A percentile compares a stretch with the other conserved stretches of the same genome.
Conservation (phyloP, 345 rosid genomes). For the Aegle marmelos region DNA sequence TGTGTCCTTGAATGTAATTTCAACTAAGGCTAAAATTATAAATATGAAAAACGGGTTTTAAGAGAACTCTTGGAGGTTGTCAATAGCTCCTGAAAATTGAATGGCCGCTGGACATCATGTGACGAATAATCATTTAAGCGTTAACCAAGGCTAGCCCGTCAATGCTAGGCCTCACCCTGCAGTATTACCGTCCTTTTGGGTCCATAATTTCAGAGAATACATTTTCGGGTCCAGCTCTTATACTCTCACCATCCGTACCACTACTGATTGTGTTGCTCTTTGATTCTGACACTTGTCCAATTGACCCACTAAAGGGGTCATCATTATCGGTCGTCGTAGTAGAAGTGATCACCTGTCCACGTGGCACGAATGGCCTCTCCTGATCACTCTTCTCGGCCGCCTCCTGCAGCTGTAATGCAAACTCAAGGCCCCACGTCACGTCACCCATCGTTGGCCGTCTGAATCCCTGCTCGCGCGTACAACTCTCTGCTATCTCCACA, state of each 20-base stretch:
- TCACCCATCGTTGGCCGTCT: conserved; percentile 26
- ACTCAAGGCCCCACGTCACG: conserved; percentile 20
- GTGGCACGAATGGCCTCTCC: background rate
- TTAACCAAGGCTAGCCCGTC: background rate
- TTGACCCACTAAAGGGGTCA: conserved; percentile 17
- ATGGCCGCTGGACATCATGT: too few relatives aligned
- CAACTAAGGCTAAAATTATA: too few relatives aligned
- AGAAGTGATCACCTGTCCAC: background rate
- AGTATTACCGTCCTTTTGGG: conserved; percentile 22
- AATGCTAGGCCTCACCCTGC: background rate
- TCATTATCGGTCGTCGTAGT: conserved; percentile 11
- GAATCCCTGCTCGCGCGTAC: conserved; percentile 7
- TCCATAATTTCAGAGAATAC: conserved; percentile 34
- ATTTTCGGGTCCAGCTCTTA: background rate
- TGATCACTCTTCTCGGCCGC: conserved; percentile 6
- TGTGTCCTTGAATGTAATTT: too few relatives aligned
- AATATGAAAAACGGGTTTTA: too few relatives aligned
- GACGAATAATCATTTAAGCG: too few relatives aligned
- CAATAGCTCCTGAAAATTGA: too few relatives aligned
- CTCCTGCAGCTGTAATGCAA: conserved; percentile 23
- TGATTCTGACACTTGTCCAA: conserved; percentile 3
- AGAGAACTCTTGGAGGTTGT: too few relatives aligned
- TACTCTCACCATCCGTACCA: background rate
- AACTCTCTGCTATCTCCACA: conserved; percentile 16
- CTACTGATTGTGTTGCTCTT: conserved; percentile 19